Percentiles rank a stretch among this genome's conserved stretches.
Conservation (phyloP, 139 green algal genomes). For the Tetraselmis striata region DNA sequence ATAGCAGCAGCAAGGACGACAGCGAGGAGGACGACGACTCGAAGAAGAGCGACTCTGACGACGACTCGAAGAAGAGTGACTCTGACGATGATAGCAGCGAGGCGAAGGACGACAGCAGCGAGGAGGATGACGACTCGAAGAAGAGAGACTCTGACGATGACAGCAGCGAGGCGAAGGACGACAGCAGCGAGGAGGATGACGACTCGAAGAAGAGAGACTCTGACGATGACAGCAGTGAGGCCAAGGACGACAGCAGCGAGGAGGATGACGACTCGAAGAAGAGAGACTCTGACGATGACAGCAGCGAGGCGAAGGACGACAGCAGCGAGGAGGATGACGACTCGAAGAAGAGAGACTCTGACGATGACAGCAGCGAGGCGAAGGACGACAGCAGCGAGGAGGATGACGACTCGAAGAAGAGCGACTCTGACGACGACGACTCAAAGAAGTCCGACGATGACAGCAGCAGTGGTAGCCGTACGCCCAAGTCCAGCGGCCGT, state of each 20-base stretch:
- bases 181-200: not conserved
- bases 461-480: not conserved
- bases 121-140: no score
- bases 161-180: not conserved
- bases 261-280: not conserved
- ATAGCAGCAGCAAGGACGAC: not conserved
- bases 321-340: not conserved
- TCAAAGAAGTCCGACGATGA: not conserved
- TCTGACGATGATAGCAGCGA: not conserved
- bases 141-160: no score
- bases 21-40: not conserved
- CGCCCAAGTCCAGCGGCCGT: not conserved
- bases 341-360: not conserved
- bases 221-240: not conserved
- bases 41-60: no score
- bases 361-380: not conserved
- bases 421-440: not conserved
- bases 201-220: not conserved
- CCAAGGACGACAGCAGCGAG: not conserved
- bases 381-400: not conserved
- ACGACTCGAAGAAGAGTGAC: no score
- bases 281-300: not conserved
- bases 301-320: not conserved
- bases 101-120: not conserved
- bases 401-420: not conserved